These are phyloP conservation scores for Cyphellophora attinorum DNA, from an alignment of 2,329 filamentous ascomycete species.

Conservation along the genomic window DNA sequence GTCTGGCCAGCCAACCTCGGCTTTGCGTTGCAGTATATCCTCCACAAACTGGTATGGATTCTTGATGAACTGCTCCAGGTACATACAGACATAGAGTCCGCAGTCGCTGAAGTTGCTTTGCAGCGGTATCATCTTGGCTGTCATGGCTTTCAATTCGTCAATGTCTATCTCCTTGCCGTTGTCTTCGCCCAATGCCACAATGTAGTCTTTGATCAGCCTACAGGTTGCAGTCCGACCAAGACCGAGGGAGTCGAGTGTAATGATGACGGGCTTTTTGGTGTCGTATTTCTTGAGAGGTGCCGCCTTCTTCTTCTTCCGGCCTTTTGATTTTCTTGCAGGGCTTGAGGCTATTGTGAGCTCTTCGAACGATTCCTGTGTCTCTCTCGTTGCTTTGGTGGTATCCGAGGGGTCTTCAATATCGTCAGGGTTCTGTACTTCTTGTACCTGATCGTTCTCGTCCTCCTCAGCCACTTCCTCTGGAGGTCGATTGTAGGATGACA, in stretches of 20 bases:
- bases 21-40: slow-evolving; percentile 56
- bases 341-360: slow-evolving; percentile 4
- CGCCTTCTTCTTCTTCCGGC: slow-evolving; percentile 20
- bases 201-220: slow-evolving; percentile 63
- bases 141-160: slow-evolving; percentile 50
- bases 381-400: slow-evolving; percentile 4
- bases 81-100: slow-evolving; percentile 76
- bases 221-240: slow-evolving; percentile 49
- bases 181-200: slow-evolving; percentile 60
- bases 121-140: slow-evolving; percentile 63
- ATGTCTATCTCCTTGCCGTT: slow-evolving; percentile 37
- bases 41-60: slow-evolving; percentile 62
- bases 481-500: slow-evolving; percentile 49
- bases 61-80: slow-evolving; percentile 70
- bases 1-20: slow-evolving; percentile 27
- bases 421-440: no score
- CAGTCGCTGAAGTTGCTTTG: slow-evolving; percentile 86
- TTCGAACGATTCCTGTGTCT: slow-evolving; percentile 9
- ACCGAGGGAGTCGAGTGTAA: slow-evolving; percentile 83
- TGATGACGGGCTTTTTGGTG: slow-evolving; percentile 56
- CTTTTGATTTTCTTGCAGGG: slow-evolving; percentile 18
- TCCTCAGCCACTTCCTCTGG: slow-evolving; percentile 14
- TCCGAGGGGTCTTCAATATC: not conserved
- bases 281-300: slow-evolving; percentile 33
- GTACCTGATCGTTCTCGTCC: slow-evolving; percentile 1